These are phyloP conservation scores for Massariosphaeria phaeospora DNA, from an alignment of 495 filamentous ascomycete species.

Conservation along the genomic window DNA sequence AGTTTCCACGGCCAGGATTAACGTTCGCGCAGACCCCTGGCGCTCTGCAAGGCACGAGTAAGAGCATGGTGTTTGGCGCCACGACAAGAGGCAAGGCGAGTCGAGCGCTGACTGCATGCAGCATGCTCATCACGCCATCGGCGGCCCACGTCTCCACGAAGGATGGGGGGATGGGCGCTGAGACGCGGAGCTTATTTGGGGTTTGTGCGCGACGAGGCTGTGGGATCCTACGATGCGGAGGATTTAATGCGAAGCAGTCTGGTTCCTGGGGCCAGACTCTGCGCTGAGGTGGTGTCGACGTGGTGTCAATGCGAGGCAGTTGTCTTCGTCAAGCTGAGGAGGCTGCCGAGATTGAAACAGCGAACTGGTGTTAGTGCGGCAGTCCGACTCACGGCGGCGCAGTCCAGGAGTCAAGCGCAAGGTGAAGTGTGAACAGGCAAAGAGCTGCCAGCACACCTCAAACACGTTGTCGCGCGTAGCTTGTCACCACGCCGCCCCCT, in stretches of 20 bases:
- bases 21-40: background rate
- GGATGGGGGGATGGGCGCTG: too few species aligned
- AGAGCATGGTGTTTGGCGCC: background rate
- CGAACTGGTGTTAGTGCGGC: background rate
- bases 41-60: background rate
- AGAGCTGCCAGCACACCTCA: background rate
- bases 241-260: background rate
- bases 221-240: background rate
- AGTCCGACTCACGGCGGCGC: background rate
- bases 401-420: background rate
- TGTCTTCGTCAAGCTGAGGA: slow-evolving; percentile 17
- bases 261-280: background rate
- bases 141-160: too few species aligned
- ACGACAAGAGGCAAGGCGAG: background rate
- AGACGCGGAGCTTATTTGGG: slow-evolving; percentile 14
- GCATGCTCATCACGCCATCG: too few species aligned
- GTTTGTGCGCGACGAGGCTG: background rate
- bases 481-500: background rate
- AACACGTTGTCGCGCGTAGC: slow-evolving; percentile 12
- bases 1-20: too few species aligned
- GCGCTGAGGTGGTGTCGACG: background rate
- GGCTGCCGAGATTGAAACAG: slow-evolving; percentile 14
- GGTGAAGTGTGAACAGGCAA: background rate
- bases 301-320: background rate
- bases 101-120: background rate